phyloP scores from a whole-genome alignment of 208 protist genomes.

The Trypanosoma lewisi region DNA sequence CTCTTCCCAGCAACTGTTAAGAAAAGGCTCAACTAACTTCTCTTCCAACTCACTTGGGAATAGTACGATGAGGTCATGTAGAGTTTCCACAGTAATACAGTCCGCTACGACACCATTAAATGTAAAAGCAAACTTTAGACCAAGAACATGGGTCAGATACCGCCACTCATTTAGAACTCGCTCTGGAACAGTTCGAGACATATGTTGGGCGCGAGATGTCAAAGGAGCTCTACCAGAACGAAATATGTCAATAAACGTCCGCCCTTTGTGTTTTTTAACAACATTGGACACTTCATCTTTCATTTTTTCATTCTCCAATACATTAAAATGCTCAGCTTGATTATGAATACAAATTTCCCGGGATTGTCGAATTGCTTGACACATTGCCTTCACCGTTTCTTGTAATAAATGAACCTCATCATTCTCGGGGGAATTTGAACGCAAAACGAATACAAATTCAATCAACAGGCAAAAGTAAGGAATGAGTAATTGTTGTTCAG shows the following conservation, averaged over 20 bases:
- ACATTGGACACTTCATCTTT: constrained; percentile 5
- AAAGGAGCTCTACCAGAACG: constrained; percentile 27
- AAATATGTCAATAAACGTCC: constrained; percentile 37
- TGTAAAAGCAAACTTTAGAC: constrained; percentile 32
- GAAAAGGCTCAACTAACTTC: constrained; percentile 34
- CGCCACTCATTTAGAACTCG: constrained; percentile 26
- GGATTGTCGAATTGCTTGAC: constrained; percentile 13
- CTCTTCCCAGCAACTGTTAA: constrained; percentile 66
- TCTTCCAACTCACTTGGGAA: constrained; percentile 75
- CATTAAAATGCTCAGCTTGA: constrained; percentile 14
- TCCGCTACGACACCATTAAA: constrained; percentile 17
- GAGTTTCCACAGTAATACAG: background rate
- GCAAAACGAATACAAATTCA: constrained; percentile 47
- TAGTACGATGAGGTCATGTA: constrained; percentile 23
- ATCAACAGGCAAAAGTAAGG: constrained; percentile 64
- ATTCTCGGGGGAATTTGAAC: constrained; percentile 8
- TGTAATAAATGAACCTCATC: constrained; percentile 2
- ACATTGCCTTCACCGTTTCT: constrained; percentile 1
- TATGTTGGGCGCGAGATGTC: constrained; percentile 7
- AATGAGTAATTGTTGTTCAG: constrained; percentile 41
- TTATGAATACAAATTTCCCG: constrained; percentile 27
- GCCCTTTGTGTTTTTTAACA: constrained; percentile 30
- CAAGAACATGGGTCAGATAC: constrained; percentile 26
- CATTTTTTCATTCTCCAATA: constrained; percentile 13
- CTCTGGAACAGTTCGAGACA: constrained; percentile 8